phyloP scores from a whole-genome alignment of 371 early-diverging fungal genomes.

The Batkoa obscura region DNA sequence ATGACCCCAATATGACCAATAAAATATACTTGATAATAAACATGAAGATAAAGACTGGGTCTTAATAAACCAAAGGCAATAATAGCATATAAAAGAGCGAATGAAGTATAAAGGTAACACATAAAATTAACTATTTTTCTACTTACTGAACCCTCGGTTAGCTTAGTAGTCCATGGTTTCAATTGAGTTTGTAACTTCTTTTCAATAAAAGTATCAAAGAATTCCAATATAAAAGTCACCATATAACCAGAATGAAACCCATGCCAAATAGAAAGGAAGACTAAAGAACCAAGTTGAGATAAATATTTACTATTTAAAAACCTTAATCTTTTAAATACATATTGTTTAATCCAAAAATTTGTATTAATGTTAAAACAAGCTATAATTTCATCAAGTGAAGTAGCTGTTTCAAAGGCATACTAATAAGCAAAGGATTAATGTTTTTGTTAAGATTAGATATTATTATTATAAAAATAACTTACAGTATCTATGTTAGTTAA shows the following conservation, averaged over 20 bases:
- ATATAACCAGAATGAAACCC: constrained; percentile 46
- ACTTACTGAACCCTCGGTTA: background rate
- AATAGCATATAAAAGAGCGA: constrained; percentile 12
- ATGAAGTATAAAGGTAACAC: constrained; percentile 10
- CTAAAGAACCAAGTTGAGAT: constrained; percentile 31
- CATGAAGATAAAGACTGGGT: background rate
- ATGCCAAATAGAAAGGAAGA: constrained; percentile 56
- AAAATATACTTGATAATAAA: constrained; percentile 9
- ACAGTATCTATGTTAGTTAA: constrained; percentile 33
- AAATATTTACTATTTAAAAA: constrained; percentile 45
- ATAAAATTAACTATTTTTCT: background rate
- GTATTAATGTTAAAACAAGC: constrained; percentile 53
- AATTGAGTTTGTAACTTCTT: background rate
- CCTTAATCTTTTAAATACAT: constrained; percentile 44
- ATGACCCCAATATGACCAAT: constrained; percentile 8
- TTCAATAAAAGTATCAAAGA: constrained; percentile 25
- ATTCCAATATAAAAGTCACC: constrained; percentile 37
- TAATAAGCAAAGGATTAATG: background rate
- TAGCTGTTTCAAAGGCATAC: constrained; percentile 24
- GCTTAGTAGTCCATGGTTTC: background rate
- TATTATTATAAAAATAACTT: constrained; percentile 6
- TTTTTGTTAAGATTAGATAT: constrained; percentile 1
- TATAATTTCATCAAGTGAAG: constrained; percentile 32
- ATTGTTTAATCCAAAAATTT: constrained; percentile 48
- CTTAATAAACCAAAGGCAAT: constrained; percentile 10